These are phyloP conservation scores for Gymnopilus dilepis DNA, from an alignment of 768 basidiomycete species.

Conservation along the genomic window DNA sequence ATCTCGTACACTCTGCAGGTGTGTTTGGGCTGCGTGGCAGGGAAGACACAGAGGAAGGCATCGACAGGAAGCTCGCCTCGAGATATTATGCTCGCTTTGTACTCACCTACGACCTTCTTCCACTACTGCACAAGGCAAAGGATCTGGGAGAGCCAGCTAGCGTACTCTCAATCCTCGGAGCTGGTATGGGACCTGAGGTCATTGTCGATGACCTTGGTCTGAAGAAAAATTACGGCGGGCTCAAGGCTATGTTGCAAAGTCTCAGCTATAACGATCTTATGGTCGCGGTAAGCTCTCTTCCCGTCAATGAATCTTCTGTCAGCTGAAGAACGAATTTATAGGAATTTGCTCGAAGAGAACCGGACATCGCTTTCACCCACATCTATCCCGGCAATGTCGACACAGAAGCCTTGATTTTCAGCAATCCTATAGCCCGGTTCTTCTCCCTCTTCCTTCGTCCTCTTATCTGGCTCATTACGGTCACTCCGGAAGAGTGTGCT, in stretches of 20 bases:
- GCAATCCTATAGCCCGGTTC: slow-evolving; percentile 21
- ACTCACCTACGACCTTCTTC: slow-evolving; percentile 44
- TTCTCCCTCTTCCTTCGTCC: slow-evolving; percentile 25
- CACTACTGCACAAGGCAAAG: slow-evolving; percentile 39
- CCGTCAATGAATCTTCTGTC: neutral
- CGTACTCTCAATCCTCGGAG: slow-evolving; percentile 41
- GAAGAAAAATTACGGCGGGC: slow-evolving; percentile 37
- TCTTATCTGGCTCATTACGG: slow-evolving; percentile 27
- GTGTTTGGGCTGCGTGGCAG: slow-evolving; percentile 36
- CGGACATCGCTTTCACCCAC: slow-evolving; percentile 49
- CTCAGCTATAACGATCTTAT: slow-evolving; percentile 45
- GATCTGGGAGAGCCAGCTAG: slow-evolving; percentile 43
- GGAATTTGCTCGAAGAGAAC: slow-evolving; percentile 45
- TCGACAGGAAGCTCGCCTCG: slow-evolving; percentile 44
- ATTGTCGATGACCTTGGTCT: slow-evolving; percentile 45
- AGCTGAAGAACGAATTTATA: slow-evolving; percentile 13
- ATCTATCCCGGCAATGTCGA: slow-evolving; percentile 46
- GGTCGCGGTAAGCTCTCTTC: slow-evolving; percentile 33
- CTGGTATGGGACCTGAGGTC: slow-evolving; percentile 32
- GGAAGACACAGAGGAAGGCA: slow-evolving; percentile 46
- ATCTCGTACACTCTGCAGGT: slow-evolving; percentile 44
- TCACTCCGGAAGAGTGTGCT: slow-evolving; percentile 28
- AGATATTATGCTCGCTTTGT: slow-evolving; percentile 47
- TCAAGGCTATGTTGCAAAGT: slow-evolving; percentile 31
- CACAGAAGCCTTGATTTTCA: slow-evolving; percentile 28